Percentiles rank a stretch among this genome's conserved stretches.
Evolutionary conservation across 345 rosid species (phyloP).

Genomic region (Jatropha curcas): DNA sequence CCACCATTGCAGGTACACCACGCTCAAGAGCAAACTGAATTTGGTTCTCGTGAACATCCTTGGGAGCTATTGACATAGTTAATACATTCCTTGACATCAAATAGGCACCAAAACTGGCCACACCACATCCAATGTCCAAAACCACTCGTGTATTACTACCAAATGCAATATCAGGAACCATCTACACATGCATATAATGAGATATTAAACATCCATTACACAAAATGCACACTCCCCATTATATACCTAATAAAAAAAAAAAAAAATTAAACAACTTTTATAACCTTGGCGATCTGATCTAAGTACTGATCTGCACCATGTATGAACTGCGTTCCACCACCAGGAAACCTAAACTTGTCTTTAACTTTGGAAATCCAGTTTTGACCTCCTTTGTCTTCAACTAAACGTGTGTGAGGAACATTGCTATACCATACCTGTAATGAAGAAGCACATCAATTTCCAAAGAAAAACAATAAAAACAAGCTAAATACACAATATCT

Average conservation of each 20-base stretch:
- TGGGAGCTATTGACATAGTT: slow-evolving; percentile 94
- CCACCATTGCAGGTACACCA: slow-evolving; percentile 98
- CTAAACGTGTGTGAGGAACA: slow-evolving; percentile 84
- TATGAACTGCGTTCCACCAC: slow-evolving; percentile 98
- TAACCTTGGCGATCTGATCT: slow-evolving; percentile 81
- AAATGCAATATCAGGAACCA: slow-evolving; percentile 78
- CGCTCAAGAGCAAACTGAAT: slow-evolving; percentile 99
- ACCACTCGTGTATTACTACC: slow-evolving; percentile 72
- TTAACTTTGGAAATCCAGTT: slow-evolving; percentile 80
- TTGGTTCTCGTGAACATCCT: slow-evolving; percentile 98
- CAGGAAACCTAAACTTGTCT: slow-evolving; percentile 90
- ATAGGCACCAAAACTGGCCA: slow-evolving; percentile 99
- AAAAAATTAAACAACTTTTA: not conserved
- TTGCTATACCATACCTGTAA: slow-evolving; percentile 82
- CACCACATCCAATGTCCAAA: slow-evolving; percentile 94
- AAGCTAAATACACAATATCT: not conserved
- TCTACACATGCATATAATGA: slow-evolving; percentile 41
- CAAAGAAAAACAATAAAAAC: not conserved
- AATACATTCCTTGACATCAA: slow-evolving; percentile 69
- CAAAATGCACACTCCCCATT: not conserved
- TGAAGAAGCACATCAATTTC: slow-evolving; percentile 19
- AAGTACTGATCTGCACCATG: slow-evolving; percentile 92
- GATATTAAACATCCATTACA: slow-evolving; percentile 19
- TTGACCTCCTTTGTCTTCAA: slow-evolving; percentile 95
- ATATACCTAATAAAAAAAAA: not conserved